Conservation (phyloP, 1,139 yeast genomes). For the Zygosaccharomyces sapae region DNA sequence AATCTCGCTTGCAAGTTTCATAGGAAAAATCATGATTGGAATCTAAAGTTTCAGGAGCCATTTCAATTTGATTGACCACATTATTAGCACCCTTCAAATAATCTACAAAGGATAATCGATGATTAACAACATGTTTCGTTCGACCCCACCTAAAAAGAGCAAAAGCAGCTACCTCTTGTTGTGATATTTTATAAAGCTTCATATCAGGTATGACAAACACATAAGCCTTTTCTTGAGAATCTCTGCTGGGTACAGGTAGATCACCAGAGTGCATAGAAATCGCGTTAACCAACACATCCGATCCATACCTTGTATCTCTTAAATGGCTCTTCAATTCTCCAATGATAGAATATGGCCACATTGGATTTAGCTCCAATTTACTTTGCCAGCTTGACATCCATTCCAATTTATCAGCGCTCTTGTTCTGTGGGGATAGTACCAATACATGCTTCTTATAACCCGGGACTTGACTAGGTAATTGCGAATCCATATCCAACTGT, state of each 20-base stretch:
- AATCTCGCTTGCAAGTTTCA: constrained; percentile 11
- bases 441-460: constrained; percentile 24
- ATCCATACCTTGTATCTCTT: constrained; percentile 12
- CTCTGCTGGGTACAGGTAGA: constrained; percentile 6
- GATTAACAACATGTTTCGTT: constrained; percentile 5
- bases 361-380: constrained; percentile 20
- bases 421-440: constrained; percentile 20
- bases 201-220: constrained; percentile 26
- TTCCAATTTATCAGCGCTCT: constrained; percentile 11
- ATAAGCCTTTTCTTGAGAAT: constrained; percentile 11
- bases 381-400: constrained; percentile 24
- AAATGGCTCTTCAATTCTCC: constrained; percentile 16
- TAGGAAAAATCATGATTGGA: constrained; percentile 8
- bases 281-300: constrained; percentile 23
- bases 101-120: constrained; percentile 16
- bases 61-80: constrained; percentile 5
- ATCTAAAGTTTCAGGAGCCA: not conserved
- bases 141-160: constrained; percentile 22
- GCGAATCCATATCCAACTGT: constrained; percentile 13
- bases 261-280: constrained; percentile 16
- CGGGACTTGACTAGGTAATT: constrained; percentile 20
- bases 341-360: constrained; percentile 22
- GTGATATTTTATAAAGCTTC: constrained; percentile 19
- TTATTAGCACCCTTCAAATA: constrained; percentile 20
- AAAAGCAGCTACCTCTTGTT: constrained; percentile 15